These are phyloP conservation scores for Blastomyces emzantsi DNA, from an alignment of 2,329 filamentous ascomycete species.

Conservation along the genomic window DNA sequence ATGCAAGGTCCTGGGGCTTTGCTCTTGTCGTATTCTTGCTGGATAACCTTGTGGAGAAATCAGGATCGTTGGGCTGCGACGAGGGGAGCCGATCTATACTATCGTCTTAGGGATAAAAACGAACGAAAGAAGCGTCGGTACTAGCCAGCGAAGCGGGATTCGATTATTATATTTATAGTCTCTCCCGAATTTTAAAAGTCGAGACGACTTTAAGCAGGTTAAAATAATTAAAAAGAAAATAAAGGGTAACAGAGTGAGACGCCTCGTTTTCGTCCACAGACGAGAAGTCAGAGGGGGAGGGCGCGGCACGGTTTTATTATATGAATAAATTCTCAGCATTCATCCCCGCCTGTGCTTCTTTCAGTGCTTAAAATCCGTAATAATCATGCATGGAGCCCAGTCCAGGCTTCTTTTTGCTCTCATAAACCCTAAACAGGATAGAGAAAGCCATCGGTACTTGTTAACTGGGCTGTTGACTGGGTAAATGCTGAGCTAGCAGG, in stretches of 20 bases:
- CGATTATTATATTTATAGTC: slow-evolving; percentile 8
- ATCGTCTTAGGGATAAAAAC: background rate
- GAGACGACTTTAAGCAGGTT: background rate
- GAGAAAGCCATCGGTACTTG: background rate
- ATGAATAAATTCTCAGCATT: slow-evolving; percentile 4
- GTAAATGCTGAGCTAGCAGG: background rate
- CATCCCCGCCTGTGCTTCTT: slow-evolving; percentile 8
- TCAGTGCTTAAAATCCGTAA: background rate
- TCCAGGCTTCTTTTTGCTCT: slow-evolving; percentile 3
- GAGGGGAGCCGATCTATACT: background rate
- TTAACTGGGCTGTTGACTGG: background rate
- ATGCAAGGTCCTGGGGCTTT: background rate
- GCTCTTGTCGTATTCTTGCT: background rate
- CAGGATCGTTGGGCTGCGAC: background rate
- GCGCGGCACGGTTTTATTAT: slow-evolving; percentile 1
- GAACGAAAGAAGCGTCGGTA: background rate
- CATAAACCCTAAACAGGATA: slow-evolving; percentile 5
- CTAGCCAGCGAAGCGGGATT: background rate
- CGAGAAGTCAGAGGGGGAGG: background rate
- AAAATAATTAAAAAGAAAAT: slow-evolving; percentile 4
- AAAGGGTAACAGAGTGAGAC: background rate
- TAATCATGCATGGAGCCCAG: slow-evolving; percentile 1
- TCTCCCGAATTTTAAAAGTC: background rate
- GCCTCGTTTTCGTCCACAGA: slow-evolving; percentile 4
- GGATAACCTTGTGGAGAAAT: background rate